phyloP scores from a whole-genome alignment of 2,329 filamentous ascomycete genomes.

The Pyrenochaeta sp. region DNA sequence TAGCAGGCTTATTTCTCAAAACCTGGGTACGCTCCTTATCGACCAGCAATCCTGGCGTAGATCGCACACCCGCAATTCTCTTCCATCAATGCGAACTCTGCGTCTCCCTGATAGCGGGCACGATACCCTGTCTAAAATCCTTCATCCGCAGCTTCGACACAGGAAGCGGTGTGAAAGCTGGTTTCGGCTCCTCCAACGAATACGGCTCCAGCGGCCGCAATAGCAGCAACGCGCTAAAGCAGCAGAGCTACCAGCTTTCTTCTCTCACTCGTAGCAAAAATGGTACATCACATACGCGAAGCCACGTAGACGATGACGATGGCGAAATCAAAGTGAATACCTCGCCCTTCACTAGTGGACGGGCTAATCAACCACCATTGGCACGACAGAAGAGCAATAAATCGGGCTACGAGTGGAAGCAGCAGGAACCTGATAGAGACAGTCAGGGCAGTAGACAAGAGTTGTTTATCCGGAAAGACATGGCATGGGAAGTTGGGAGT shows the following conservation, averaged over 20 bases:
- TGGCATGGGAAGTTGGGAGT: slow-evolving; percentile 25
- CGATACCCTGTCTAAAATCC: slow-evolving; percentile 37
- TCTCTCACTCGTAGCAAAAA: background rate
- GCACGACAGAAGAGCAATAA: background rate
- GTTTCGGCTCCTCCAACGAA: slow-evolving; percentile 19
- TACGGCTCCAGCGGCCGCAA: slow-evolving; percentile 7
- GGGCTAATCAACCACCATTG: background rate
- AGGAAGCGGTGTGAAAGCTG: slow-evolving; percentile 29
- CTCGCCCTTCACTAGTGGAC: background rate
- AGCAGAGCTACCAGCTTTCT: background rate
- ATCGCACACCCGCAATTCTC: slow-evolving; percentile 25
- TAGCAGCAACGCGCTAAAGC: slow-evolving; percentile 2
- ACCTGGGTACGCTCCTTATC: slow-evolving; percentile 18
- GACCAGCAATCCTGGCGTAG: slow-evolving; percentile 24
- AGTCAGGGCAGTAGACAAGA: slow-evolving; percentile 35
- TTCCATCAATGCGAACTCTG: slow-evolving; percentile 34
- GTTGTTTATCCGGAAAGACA: slow-evolving; percentile 33
- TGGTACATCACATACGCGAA: slow-evolving; percentile 5
- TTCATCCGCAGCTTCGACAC: slow-evolving; percentile 39
- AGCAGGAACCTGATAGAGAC: slow-evolving; percentile 16
- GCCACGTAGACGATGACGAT: background rate
- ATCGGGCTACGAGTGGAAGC: background rate
- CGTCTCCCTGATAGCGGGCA: slow-evolving; percentile 35
- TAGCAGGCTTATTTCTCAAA: slow-evolving; percentile 23
- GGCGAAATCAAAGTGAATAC: background rate